Conservation (phyloP, 306 rosid genomes). For the Quercus dentata region DNA sequence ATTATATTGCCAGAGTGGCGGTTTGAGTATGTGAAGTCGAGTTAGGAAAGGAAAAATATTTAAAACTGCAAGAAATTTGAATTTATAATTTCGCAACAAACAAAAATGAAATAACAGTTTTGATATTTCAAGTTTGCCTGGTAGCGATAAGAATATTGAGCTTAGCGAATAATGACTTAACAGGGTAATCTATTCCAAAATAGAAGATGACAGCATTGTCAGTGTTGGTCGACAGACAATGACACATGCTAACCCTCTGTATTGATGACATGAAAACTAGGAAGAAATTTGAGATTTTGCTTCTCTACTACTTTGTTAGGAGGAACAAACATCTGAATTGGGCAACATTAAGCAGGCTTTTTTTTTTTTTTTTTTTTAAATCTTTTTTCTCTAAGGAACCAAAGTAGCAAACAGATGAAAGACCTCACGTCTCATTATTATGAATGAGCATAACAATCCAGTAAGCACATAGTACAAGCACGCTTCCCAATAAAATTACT, state of each 20-base stretch:
- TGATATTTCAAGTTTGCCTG: not conserved
- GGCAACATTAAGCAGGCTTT: not conserved
- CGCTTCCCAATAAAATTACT: no score
- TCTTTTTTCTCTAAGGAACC: not conserved
- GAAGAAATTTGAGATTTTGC: not conserved
- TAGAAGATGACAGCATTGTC: not conserved
- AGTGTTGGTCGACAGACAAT: not conserved
- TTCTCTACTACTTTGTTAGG: not conserved
- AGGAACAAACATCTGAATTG: not conserved
- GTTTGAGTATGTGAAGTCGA: no score
- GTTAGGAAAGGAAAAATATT: not conserved
- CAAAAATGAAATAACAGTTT: not conserved
- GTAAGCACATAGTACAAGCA: constrained; percentile 16
- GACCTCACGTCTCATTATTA: not conserved
- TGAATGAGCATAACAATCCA: not conserved
- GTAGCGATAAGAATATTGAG: not conserved
- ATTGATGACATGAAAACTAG: not conserved
- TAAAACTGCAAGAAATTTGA: not conserved
- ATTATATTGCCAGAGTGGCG: no score
- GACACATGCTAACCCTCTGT: not conserved
- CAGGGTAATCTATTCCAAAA: not conserved
- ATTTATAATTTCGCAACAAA: not conserved
- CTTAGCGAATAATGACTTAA: not conserved
- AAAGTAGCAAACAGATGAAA: not conserved
- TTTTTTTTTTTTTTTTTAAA: no score